Percentiles rank a stretch among this genome's conserved stretches.
These are phyloP conservation scores for Yarrowia sp. DNA, from an alignment of 805 yeast species.

Conservation along the genomic window DNA sequence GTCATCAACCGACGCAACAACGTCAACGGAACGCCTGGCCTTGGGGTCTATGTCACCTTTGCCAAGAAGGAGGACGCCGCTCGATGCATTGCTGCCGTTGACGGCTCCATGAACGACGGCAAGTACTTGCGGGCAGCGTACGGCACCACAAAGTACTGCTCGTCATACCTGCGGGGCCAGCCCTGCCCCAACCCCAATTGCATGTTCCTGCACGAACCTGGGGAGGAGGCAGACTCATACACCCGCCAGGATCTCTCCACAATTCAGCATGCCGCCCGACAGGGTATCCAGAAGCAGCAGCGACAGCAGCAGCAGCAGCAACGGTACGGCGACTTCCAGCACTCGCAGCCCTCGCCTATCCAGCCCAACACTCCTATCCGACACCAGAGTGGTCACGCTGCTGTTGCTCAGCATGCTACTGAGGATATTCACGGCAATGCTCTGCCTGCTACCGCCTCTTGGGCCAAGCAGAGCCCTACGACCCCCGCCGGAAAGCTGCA, in stretches of 20 bases:
- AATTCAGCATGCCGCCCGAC: constrained; percentile 48
- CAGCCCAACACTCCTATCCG: constrained; percentile 15
- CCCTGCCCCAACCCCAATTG: constrained; percentile 98
- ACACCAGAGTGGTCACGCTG: constrained; percentile 26
- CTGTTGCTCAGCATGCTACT: constrained; percentile 27
- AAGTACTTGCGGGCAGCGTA: constrained; percentile 88
- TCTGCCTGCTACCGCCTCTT: constrained; percentile 69
- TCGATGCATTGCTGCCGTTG: constrained; percentile 83
- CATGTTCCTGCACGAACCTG: constrained; percentile 98
- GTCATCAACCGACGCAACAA: constrained; percentile 79
- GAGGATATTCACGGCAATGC: constrained; percentile 44
- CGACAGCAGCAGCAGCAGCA: constrained; percentile 24
- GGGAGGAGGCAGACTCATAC: constrained; percentile 97
- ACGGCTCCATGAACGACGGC: constrained; percentile 92
- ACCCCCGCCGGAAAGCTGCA: constrained; percentile 37
- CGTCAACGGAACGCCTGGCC: constrained; percentile 64
- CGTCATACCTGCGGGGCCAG: constrained; percentile 91
- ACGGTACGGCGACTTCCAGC: constrained; percentile 20
- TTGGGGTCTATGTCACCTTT: constrained; percentile 95
- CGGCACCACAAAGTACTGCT: constrained; percentile 97
- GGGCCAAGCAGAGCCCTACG: constrained; percentile 48
- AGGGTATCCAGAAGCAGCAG: constrained; percentile 30
- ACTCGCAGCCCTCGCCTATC: constrained; percentile 7
- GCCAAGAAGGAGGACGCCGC: constrained; percentile 93
- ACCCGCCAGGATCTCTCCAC: constrained; percentile 85